These are phyloP conservation scores for Boeremia exigua DNA, from an alignment of 2,329 filamentous ascomycete genomes.

Conservation along the genomic window DNA sequence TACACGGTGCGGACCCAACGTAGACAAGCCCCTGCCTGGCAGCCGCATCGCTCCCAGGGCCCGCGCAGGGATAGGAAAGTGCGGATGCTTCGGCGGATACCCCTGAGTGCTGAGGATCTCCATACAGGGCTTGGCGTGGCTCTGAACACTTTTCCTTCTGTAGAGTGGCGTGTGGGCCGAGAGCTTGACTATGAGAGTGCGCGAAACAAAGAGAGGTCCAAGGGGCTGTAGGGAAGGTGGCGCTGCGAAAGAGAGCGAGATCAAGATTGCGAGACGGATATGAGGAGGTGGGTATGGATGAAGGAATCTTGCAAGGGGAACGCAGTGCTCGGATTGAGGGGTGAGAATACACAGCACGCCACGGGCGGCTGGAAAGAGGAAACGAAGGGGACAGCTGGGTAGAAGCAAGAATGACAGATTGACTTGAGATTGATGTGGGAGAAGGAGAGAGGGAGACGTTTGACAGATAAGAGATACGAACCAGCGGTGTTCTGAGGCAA, in stretches of 20 bases:
- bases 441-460: background rate
- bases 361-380: background rate
- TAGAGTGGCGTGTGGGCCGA: slow-evolving; percentile 3
- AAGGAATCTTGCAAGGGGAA: background rate
- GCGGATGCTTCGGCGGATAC: slow-evolving; percentile 5
- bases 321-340: no score
- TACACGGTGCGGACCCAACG: slow-evolving; percentile 26
- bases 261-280: background rate
- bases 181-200: slow-evolving; percentile 19
- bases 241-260: background rate
- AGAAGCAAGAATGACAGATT: background rate
- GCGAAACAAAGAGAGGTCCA: background rate
- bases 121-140: slow-evolving; percentile 14
- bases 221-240: background rate
- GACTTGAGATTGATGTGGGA: background rate
- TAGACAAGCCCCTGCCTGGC: slow-evolving; percentile 10
- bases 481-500: background rate
- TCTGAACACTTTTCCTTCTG: slow-evolving; percentile 26
- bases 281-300: background rate
- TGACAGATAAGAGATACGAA: background rate
- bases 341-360: background rate
- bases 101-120: slow-evolving; percentile 11
- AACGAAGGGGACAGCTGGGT: background rate
- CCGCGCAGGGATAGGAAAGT: slow-evolving; percentile 18
- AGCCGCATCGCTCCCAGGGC: slow-evolving; percentile 19